Evolutionary conservation across 345 rosid species (phyloP).

Genomic region (Cardamine chenopodiifolia): DNA sequence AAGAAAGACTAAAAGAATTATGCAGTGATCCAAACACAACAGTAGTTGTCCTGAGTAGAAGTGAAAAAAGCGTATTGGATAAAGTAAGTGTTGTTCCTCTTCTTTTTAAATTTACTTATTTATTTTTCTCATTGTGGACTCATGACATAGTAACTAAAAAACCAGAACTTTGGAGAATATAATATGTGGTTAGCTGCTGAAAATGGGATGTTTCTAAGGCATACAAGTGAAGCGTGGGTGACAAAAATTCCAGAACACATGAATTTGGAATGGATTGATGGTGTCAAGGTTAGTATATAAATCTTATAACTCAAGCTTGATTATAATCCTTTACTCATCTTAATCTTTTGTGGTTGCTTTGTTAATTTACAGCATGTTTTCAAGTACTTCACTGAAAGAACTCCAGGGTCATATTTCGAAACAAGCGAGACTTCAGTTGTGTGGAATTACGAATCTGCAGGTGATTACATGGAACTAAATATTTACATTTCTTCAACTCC

Average conservation of each 20-base stretch:
- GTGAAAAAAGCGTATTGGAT: constrained; percentile 68
- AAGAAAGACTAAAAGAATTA: constrained; percentile 56
- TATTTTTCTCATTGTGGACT: constrained; percentile 2
- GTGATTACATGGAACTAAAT: constrained; percentile 41
- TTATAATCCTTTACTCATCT: constrained; percentile 16
- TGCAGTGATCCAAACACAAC: constrained; percentile 80
- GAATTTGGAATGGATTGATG: constrained; percentile 95
- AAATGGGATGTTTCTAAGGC: constrained; percentile 92
- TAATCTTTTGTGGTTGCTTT: constrained; percentile 39
- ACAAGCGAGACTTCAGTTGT: constrained; percentile 82
- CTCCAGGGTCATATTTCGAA: constrained; percentile 86
- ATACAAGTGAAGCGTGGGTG: constrained; percentile 80
- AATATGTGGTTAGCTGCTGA: constrained; percentile 95
- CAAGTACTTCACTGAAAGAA: constrained; percentile 90
- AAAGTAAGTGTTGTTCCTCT: constrained; percentile 48
- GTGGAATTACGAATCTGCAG: constrained; percentile 96
- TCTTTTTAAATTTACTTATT: not conserved
- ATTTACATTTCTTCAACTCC: not conserved
- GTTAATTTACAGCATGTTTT: constrained; percentile 86
- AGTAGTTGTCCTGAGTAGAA: constrained; percentile 85
- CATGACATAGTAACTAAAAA: constrained; percentile 10
- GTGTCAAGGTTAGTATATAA: constrained; percentile 73
- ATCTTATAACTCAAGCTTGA: not conserved
- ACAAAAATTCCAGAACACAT: constrained; percentile 90
- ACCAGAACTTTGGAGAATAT: constrained; percentile 79